A percentile compares a stretch with the other conserved stretches of the same genome.
phyloP scores from a whole-genome alignment of 192 early-diverging fungal species.

The Mortierella claussenii region DNA sequence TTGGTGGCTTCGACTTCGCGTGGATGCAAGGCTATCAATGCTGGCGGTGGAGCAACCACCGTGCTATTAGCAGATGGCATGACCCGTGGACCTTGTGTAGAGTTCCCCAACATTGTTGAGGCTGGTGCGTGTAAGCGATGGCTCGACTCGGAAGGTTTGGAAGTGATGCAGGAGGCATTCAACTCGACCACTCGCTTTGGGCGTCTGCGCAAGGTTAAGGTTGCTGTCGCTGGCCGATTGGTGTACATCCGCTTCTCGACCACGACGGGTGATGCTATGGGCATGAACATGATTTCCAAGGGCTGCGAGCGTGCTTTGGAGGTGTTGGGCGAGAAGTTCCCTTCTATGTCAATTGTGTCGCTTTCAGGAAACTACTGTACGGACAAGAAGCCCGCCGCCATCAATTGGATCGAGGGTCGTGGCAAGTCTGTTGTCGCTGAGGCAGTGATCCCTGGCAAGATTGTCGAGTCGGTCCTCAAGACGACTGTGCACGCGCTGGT shows the following conservation, averaged over 20 bases:
- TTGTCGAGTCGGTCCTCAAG: conserved; percentile 87
- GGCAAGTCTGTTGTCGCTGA: conserved; percentile 93
- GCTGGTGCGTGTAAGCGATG: conserved; percentile 78
- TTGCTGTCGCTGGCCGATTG: conserved; percentile 83
- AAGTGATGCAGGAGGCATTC: conserved; percentile 78
- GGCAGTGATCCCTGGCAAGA: conserved; percentile 80
- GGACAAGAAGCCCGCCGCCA: conserved; percentile 95
- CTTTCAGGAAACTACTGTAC: conserved; percentile 95
- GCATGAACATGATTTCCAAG: conserved; percentile 99
- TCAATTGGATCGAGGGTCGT: conserved; percentile 98
- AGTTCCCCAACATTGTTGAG: conserved; percentile 76
- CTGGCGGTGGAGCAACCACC: conserved; percentile 86
- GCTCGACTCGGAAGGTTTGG: conserved; percentile 75
- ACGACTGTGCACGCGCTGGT: conserved; percentile 84
- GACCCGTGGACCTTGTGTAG: conserved; percentile 93
- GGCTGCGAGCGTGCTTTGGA: conserved; percentile 88
- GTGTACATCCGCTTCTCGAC: conserved; percentile 91
- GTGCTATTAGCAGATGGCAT: conserved; percentile 86
- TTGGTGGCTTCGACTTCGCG: conserved; percentile 91
- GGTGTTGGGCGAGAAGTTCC: conserved; percentile 68
- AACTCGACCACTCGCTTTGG: conserved; percentile 92
- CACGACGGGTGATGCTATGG: conserved; percentile 96
- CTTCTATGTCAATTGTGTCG: conserved; percentile 81
- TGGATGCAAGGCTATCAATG: conserved; percentile 94
- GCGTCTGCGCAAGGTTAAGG: conserved; percentile 82